Evolutionary conservation across 306 rosid genomes (phyloP), one percentile per base, ranked within the genome.

Genomic region (Morella rubra): DNA sequence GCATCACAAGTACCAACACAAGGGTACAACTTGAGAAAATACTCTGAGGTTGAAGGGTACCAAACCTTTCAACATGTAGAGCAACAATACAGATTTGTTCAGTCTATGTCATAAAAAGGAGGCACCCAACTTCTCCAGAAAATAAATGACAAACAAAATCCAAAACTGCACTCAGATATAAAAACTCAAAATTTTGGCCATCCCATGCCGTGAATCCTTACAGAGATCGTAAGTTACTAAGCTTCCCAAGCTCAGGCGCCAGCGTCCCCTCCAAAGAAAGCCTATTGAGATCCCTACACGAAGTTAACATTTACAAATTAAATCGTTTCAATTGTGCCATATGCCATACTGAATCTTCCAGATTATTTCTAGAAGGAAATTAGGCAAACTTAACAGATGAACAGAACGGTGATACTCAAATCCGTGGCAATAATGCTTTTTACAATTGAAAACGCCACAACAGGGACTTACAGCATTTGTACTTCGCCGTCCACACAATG

Each of bases 161-260:
- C 22, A 67, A 27, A 73, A 10, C 73, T 67, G 44, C 32, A 47
- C 37, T 1, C 40, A 61, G 45, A 61, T 40, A 62, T 19, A 15
- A 41, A 11, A 44, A 7, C 32, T 12, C 4, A 72, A 47, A 56
- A 8, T 37, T 56, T 4, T 74, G 44, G 42, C 40, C 7, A 59
- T 22, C 19, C 24, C 51, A 18, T 1, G 22, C 0, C 40, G 27
- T 52, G 74, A 80, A 76, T 80, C 51, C 96, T 87, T 88, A 96
- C 98, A 96, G 89, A 71, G 82, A 84, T 83, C 68, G 84, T 54
- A 96, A 80, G 84, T 86, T 84, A 72, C 72, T 24, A 46, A 96
- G 97, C 86, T 79, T 88, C 42, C 93, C 93, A 80, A 96, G 90
- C 78, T 90, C 93, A 53, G 98, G 98, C 19, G 93, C 86, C 84